Conservation (phyloP, 75 land plant species). For the Adiantum capillusveneris region DNA sequence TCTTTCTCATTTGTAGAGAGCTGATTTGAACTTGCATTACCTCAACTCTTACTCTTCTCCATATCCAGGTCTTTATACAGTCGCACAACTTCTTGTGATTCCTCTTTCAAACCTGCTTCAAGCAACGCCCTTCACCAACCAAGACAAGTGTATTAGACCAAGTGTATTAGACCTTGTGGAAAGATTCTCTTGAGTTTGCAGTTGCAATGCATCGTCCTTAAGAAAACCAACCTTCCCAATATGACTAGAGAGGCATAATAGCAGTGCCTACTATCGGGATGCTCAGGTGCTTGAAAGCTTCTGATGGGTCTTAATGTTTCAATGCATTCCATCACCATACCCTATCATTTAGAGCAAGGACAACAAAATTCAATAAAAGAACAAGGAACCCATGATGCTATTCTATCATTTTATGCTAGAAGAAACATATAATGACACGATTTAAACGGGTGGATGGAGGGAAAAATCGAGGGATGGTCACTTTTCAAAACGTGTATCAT, state of each 20-base stretch:
- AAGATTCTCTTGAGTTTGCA: no score
- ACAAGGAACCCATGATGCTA: no score
- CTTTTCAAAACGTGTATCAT: no score
- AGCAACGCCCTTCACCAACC: neutral
- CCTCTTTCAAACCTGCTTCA: slow-evolving; percentile 1
- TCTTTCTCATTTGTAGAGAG: no score
- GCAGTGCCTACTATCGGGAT: neutral
- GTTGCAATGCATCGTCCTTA: neutral
- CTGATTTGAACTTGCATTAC: no score
- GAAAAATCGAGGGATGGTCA: no score
- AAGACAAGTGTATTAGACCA: neutral
- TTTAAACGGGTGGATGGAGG: no score
- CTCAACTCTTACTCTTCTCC: no score
- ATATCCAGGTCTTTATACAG: neutral
- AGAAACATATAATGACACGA: no score
- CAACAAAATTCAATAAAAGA: no score
- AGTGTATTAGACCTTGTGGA: no score
- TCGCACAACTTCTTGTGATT: neutral
- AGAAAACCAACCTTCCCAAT: neutral
- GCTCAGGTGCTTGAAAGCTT: neutral
- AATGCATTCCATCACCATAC: neutral
- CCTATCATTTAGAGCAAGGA: neutral
- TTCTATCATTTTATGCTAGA: no score
- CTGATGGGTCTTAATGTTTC: neutral
- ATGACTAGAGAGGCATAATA: neutral